Evolutionary conservation across 1,139 yeast genomes (phyloP).

Genomic region (Nakaseomyces sp.): DNA sequence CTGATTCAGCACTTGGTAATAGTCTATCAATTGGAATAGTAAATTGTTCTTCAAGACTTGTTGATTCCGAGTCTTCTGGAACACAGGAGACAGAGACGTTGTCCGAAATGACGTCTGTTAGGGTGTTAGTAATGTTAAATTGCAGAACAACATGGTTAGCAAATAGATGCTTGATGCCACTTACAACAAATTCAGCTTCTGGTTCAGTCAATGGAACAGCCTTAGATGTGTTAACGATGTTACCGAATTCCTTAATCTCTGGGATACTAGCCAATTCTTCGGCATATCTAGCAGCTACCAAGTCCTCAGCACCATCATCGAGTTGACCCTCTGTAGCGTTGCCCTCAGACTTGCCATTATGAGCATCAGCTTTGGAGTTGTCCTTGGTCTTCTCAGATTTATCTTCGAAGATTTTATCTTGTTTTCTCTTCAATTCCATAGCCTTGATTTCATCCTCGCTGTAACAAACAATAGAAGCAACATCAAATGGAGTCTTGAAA

Average conservation of each 20-base stretch:
- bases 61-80: conserved; percentile 52
- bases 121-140: conserved; percentile 76
- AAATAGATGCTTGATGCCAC: conserved; percentile 75
- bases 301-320: conserved; percentile 28
- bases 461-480: conserved; percentile 45
- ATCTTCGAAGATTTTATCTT: conserved; percentile 31
- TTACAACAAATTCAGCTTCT: conserved; percentile 89
- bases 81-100: conserved; percentile 57
- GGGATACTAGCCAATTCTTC: conserved; percentile 59
- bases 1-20: conserved; percentile 61
- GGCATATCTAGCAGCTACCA: conserved; percentile 54
- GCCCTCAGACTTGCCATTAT: conserved; percentile 17
- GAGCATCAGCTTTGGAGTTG: conserved; percentile 12
- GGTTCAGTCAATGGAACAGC: conserved; percentile 73
- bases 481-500: conserved; percentile 62
- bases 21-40: conserved; percentile 67
- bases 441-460: conserved; percentile 48
- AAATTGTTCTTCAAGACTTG: conserved; percentile 57
- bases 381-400: conserved; percentile 20
- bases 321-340: conserved; percentile 19
- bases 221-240: conserved; percentile 62
- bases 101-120: conserved; percentile 67
- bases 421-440: conserved; percentile 38
- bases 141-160: conserved; percentile 72
- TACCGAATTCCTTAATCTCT: conserved; percentile 60